These are phyloP conservation scores for Coemansia guatemalensis DNA, from an alignment of 192 early-diverging fungal genomes.

Conservation along the genomic window DNA sequence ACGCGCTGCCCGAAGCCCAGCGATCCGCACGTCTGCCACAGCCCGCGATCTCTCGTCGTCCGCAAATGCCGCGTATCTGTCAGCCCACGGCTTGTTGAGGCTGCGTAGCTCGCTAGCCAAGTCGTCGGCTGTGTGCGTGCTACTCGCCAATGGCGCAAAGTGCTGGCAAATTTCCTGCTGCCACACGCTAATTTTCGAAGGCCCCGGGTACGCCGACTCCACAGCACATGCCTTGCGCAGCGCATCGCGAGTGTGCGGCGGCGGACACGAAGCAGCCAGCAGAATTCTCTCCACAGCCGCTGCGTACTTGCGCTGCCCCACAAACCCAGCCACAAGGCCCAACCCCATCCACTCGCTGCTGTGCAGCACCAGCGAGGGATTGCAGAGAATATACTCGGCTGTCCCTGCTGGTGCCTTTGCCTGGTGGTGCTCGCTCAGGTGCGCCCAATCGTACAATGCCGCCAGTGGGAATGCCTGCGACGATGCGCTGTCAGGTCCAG, in stretches of 20 bases:
- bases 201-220: slow-evolving; percentile 41
- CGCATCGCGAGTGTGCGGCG: slow-evolving; percentile 38
- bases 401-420: slow-evolving; percentile 13
- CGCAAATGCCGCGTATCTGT: slow-evolving; percentile 11
- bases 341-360: slow-evolving; percentile 40
- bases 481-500: background rate
- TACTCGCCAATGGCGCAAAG: slow-evolving; percentile 29
- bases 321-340: slow-evolving; percentile 21
- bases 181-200: slow-evolving; percentile 40
- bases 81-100: slow-evolving; percentile 27
- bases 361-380: slow-evolving; percentile 19
- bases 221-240: slow-evolving; percentile 38
- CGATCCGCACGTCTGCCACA: slow-evolving; percentile 19
- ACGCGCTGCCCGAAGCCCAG: slow-evolving; percentile 24
- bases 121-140: background rate
- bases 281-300: slow-evolving; percentile 22
- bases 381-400: slow-evolving; percentile 34
- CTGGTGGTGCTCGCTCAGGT: slow-evolving; percentile 3
- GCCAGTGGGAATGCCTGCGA: slow-evolving; percentile 12
- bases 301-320: slow-evolving; percentile 30
- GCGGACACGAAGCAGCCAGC: slow-evolving; percentile 47
- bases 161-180: slow-evolving; percentile 24
- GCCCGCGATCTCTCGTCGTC: background rate
- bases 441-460: slow-evolving; percentile 39
- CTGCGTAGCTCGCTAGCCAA: slow-evolving; percentile 8